Evolutionary conservation across 352 stramenopile species (phyloP).

Genomic region (Phytophthora fragariaefolia): DNA sequence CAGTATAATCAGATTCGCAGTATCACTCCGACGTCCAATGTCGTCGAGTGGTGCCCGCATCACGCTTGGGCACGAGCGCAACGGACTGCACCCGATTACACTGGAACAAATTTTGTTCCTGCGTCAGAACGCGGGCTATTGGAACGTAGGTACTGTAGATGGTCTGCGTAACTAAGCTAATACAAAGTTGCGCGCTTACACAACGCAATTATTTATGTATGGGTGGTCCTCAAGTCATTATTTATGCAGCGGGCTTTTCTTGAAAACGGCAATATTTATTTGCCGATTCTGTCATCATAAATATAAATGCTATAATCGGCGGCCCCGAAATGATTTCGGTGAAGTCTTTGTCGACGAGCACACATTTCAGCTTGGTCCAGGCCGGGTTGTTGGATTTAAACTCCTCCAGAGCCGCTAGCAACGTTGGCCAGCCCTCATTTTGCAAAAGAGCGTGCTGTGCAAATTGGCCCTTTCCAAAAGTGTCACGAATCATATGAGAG

Average conservation of each 20-base stretch:
- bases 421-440: no score
- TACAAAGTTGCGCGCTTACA: background rate
- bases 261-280: conserved; percentile 3
- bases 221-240: background rate
- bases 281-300: background rate
- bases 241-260: conserved; percentile 5
- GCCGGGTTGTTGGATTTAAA: no score
- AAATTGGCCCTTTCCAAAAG: no score
- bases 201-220: conserved; percentile 4
- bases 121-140: conserved; percentile 6
- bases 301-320: conserved; percentile 11
- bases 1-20: conserved; percentile 1
- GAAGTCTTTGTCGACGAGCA: no score
- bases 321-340: no score
- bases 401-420: no score
- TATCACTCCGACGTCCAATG: conserved; percentile 16
- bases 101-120: conserved; percentile 17
- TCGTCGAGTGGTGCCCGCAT: conserved; percentile 11
- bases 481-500: no score
- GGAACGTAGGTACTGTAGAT: conserved; percentile 7
- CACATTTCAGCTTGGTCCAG: no score
- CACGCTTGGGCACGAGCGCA: conserved; percentile 14
- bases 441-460: no score
- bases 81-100: conserved; percentile 8
- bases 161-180: background rate